phyloP scores from a whole-genome alignment of 495 filamentous ascomycete species.

The Annulohypoxylon moriforme region DNA sequence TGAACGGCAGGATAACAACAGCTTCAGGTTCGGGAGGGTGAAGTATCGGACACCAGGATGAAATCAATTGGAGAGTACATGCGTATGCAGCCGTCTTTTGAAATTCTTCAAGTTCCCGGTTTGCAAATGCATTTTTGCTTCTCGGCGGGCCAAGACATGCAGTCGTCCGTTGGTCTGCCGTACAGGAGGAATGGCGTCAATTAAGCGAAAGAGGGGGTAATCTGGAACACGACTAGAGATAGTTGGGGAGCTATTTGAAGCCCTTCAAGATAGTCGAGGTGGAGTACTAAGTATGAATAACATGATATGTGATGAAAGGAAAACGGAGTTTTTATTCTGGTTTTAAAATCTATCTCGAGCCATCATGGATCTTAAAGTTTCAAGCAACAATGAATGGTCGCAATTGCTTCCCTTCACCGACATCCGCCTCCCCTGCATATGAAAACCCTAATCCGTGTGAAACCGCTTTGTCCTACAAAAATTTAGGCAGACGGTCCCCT shows the following conservation, averaged over 20 bases:
- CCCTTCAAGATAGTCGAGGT: constrained; percentile 8
- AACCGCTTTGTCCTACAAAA: background rate
- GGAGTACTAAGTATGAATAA: no score
- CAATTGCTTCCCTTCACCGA: background rate
- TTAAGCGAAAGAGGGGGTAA: constrained; percentile 5
- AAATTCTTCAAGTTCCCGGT: constrained; percentile 20
- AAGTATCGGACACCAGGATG: constrained; percentile 11
- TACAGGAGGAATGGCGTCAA: background rate
- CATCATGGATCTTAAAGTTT: background rate
- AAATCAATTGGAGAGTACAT: constrained; percentile 26
- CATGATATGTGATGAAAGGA: constrained; percentile 12
- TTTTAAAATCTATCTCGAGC: background rate
- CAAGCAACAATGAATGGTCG: background rate
- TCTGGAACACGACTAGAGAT: constrained; percentile 21
- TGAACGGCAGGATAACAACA: constrained; percentile 36
- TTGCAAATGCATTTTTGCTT: constrained; percentile 4
- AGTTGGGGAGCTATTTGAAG: constrained; percentile 28
- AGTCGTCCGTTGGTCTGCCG: constrained; percentile 28
- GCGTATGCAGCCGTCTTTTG: constrained; percentile 27
- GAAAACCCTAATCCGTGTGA: background rate
- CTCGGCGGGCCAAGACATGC: constrained; percentile 20
- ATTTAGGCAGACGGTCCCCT: no score
- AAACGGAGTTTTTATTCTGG: background rate
- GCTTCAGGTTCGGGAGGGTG: constrained; percentile 13
- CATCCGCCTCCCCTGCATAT: constrained; percentile 3